phyloP scores from a whole-genome alignment of 2,329 filamentous ascomycete species.

The Scolecobasidium constrictum region DNA sequence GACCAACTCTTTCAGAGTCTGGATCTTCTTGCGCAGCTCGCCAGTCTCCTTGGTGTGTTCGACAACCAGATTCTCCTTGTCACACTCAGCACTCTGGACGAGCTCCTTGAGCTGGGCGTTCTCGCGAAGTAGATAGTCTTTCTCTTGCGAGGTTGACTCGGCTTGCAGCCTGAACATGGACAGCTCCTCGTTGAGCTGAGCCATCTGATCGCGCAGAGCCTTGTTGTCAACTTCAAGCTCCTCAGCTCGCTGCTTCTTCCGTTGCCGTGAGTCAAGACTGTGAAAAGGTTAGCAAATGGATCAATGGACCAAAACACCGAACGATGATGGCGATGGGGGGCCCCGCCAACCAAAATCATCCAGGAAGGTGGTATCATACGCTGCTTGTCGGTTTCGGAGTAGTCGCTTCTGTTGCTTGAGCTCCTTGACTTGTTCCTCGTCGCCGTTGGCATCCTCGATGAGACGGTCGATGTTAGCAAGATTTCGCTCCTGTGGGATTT shows the following conservation, averaged over 20 bases:
- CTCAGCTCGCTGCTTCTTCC: conserved; percentile 97
- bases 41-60: conserved; percentile 82
- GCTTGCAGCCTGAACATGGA: conserved; percentile 54
- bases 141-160: conserved; percentile 33
- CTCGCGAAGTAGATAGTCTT: conserved; percentile 61
- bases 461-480: conserved; percentile 90
- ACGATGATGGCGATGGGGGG: conserved; percentile 14
- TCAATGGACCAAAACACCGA: conserved; percentile 20
- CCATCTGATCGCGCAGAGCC: conserved; percentile 67
- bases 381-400: conserved; percentile 89
- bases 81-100: conserved; percentile 65
- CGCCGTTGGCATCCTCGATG: conserved; percentile 77
- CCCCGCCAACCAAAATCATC: conserved; percentile 30
- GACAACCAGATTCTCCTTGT: conserved; percentile 87
- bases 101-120: conserved; percentile 66
- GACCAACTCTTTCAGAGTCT: conserved; percentile 63
- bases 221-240: conserved; percentile 96
- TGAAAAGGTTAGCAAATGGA: conserved; percentile 25
- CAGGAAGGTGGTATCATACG: conserved; percentile 45
- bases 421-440: conserved; percentile 94
- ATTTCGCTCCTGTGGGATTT: conserved; percentile 89
- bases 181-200: conserved; percentile 68
- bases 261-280: conserved; percentile 88
- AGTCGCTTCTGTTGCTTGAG: conserved; percentile 97
- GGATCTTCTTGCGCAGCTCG: conserved; percentile 86